Percentiles rank a stretch among this genome's conserved stretches.
phyloP scores from a whole-genome alignment of 371 early-diverging fungal species.

The Mucor plumbeus region DNA sequence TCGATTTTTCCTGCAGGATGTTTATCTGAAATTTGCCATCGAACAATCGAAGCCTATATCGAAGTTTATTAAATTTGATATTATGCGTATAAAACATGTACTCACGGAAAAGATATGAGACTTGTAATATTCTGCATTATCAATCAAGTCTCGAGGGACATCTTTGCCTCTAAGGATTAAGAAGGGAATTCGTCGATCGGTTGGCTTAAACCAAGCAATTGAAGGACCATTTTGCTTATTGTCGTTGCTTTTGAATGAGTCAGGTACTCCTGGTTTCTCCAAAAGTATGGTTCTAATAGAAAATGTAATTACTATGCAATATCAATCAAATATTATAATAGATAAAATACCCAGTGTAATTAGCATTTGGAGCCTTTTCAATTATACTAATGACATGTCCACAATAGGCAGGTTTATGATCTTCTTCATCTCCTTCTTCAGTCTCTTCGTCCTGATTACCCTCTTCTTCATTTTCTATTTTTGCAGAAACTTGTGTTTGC shows the following conservation, averaged over 20 bases:
- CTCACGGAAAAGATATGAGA: conserved; percentile 47
- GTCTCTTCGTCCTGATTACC: conserved; percentile 10
- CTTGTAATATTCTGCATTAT: conserved; percentile 52
- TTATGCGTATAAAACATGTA: too few relatives aligned
- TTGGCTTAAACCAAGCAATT: conserved; percentile 78
- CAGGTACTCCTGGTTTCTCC: not conserved
- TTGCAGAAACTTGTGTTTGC: conserved; percentile 8
- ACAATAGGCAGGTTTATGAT: conserved; percentile 54
- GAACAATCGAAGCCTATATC: conserved; percentile 49
- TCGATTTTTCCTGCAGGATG: conserved; percentile 67
- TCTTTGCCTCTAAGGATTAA: conserved; percentile 65
- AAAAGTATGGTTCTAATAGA: not conserved
- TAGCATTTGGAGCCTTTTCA: conserved; percentile 44
- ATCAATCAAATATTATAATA: too few relatives aligned
- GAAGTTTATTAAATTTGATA: not conserved
- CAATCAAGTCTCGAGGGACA: conserved; percentile 60
- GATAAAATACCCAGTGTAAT: conserved; percentile 53
- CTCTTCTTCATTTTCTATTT: conserved; percentile 13
- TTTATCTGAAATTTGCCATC: conserved; percentile 64
- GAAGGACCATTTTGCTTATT: not conserved
- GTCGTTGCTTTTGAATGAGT: not conserved
- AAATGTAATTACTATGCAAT: not conserved
- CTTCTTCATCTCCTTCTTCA: conserved; percentile 28
- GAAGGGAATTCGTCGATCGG: conserved; percentile 72
- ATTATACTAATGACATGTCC: conserved; percentile 66